Conservation (phyloP, 208 protist genomes). For the Acanthamoeba castellanii region DNA sequence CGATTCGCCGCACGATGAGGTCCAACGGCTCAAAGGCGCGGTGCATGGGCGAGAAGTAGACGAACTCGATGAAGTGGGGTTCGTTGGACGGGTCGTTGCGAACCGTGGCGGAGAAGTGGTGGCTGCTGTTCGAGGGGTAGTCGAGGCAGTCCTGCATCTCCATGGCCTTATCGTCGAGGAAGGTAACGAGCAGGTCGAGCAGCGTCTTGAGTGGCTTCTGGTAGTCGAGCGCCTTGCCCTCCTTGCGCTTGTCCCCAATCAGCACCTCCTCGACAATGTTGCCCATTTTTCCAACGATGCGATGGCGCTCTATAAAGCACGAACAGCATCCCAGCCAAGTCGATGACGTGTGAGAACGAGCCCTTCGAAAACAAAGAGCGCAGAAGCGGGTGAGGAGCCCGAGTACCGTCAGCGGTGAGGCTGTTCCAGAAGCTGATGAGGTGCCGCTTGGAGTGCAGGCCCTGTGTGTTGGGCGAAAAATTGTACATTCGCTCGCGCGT, state of each 20-base stretch:
- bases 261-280: conserved; percentile 69
- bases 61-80: conserved; percentile 68
- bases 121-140: neutral
- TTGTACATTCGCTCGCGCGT: conserved; percentile 58
- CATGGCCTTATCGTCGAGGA: conserved; percentile 19
- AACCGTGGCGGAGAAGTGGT: neutral
- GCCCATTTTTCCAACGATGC: conserved; percentile 53
- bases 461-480: conserved; percentile 68
- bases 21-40: conserved; percentile 67
- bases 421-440: conserved; percentile 72
- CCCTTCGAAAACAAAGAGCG: neutral
- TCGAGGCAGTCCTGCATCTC: neutral
- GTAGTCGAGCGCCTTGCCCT: conserved; percentile 56
- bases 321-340: neutral
- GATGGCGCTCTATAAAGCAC: neutral
- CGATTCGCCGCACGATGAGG: conserved; percentile 47
- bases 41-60: conserved; percentile 75
- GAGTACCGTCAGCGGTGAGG: conserved; percentile 48
- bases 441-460: conserved; percentile 62
- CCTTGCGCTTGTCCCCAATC: conserved; percentile 28
- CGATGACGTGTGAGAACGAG: neutral
- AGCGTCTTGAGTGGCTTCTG: conserved; percentile 17
- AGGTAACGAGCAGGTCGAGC: conserved; percentile 32
- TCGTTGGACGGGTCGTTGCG: neutral
- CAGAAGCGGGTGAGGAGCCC: too few species aligned